These are phyloP conservation scores for Cladobotryum protrusum DNA, from an alignment of 2,329 filamentous ascomycete genomes.

Conservation along the genomic window DNA sequence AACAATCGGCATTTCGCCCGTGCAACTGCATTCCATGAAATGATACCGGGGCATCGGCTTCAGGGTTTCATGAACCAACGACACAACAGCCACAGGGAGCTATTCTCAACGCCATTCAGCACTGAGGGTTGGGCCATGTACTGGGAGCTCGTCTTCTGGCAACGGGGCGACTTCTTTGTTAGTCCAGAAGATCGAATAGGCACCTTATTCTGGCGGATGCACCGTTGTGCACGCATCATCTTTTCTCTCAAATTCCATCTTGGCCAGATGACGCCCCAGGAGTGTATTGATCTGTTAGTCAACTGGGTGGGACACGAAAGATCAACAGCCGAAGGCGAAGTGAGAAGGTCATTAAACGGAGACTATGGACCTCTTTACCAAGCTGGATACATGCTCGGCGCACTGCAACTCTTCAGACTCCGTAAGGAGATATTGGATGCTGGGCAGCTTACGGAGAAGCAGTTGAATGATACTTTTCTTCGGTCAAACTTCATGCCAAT, in stretches of 20 bases:
- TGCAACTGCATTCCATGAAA: conserved; percentile 56
- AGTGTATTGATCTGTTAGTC: conserved; percentile 53
- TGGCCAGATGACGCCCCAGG: conserved; percentile 43
- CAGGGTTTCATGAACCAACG: conserved; percentile 45
- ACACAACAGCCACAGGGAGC: conserved; percentile 40
- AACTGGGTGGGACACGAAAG: conserved; percentile 52
- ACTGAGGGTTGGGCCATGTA: conserved; percentile 58
- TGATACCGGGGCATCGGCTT: conserved; percentile 53
- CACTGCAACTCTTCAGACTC: conserved; percentile 48
- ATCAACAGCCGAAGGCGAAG: conserved; percentile 54
- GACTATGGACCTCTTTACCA: conserved; percentile 54
- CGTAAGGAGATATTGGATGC: conserved; percentile 40
- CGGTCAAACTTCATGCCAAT: conserved; percentile 48
- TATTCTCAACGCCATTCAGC: conserved; percentile 54
- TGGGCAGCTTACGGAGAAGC: conserved; percentile 40
- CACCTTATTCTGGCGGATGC: conserved; percentile 57
- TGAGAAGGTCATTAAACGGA: conserved; percentile 49
- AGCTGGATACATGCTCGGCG: conserved; percentile 54
- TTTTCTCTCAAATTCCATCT: conserved; percentile 55
- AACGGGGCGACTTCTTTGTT: conserved; percentile 43
- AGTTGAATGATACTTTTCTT: conserved; percentile 50
- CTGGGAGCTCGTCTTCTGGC: conserved; percentile 55
- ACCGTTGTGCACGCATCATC: conserved; percentile 52
- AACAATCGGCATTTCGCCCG: conserved; percentile 53
- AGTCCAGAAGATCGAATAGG: conserved; percentile 48